Base-by-base conservation (phyloP, 1,284 basidiomycete genomes). In the Heterobasidion parviporum region DNA sequence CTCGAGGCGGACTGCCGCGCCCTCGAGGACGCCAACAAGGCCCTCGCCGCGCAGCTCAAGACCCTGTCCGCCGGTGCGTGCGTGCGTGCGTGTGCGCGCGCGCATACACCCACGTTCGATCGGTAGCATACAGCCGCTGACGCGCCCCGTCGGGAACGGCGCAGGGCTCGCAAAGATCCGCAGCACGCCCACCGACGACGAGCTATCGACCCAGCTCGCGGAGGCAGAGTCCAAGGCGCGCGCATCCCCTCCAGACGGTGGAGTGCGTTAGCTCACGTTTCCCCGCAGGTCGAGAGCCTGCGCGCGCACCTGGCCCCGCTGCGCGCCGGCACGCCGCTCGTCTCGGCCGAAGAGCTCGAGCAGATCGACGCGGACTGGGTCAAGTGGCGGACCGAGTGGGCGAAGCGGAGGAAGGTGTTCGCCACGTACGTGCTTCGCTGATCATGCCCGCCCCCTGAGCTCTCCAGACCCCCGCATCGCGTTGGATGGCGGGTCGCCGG, bases 321-420 rank as follows among this genome's bases (percentile, higher is more conserved):
- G 41, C 81, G 85, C 34, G 73, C 79, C 15, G 87, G 86, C 16
- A 77, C 80, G 8, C 78, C 80, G 10, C 76, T 86, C 26, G 76
- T 91, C 34, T 87, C 87, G 15, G 72, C 79, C 7, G 80, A 81
- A 59, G 87, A 89, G 47, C 73, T 87, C 15, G 75, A 75, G 2
- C 70, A 75, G 57, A 70, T 89, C 47, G 82, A 89, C 54, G 64
- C 69, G 2, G 86, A 89, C 48, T 90, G 88, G 87, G 67, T 62
- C 2, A 81, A 76, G 63, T 90, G 88, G 87, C 74, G 83, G 58
- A 69, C 71, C 2, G 85, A 92, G 72, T 92, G 89, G 89, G 65
- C 80, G 44, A 74, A 74, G 38, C 74, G 89, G 54, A 81, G 76
- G 64, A 89, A 87, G 64, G 68, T 85, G 2, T 92, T 87, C 69